phyloP scores from a whole-genome alignment of 495 filamentous ascomycete genomes.

The Neurospora africana region DNA sequence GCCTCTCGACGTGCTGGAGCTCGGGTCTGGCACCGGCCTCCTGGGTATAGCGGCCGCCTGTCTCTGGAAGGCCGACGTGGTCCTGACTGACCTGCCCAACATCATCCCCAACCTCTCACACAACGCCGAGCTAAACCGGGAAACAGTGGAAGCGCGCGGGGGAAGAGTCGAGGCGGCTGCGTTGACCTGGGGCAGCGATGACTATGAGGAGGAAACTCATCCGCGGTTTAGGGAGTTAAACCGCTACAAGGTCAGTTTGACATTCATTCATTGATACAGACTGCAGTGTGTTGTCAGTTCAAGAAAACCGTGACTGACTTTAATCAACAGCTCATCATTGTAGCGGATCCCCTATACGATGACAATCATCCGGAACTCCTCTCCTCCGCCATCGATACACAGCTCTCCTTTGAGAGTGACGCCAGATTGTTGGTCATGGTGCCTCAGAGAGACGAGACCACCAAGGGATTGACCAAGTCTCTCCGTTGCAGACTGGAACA shows the following conservation, averaged over 20 bases:
- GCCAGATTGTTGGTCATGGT: constrained; percentile 36
- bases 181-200: constrained; percentile 28
- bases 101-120: constrained; percentile 34
- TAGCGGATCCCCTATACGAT: constrained; percentile 37
- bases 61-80: constrained; percentile 30
- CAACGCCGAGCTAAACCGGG: constrained; percentile 30
- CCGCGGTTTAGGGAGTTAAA: constrained; percentile 22
- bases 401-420: constrained; percentile 23
- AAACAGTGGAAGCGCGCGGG: constrained; percentile 21
- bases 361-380: constrained; percentile 37
- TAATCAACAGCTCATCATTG: constrained; percentile 28
- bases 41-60: constrained; percentile 43
- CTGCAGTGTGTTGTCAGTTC: too few species aligned
- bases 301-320: background rate
- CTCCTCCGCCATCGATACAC: constrained; percentile 28
- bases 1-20: constrained; percentile 38
- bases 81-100: constrained; percentile 35
- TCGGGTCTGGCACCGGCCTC: constrained; percentile 56
- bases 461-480: constrained; percentile 19
- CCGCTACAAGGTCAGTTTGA: constrained; percentile 27
- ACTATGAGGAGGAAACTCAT: constrained; percentile 20
- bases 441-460: constrained; percentile 32
- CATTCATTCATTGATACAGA: background rate
- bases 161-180: constrained; percentile 25
- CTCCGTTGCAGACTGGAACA: constrained; percentile 19